Evolutionary conservation across 345 rosid species (phyloP).

Genomic region (Citrus glauca): DNA sequence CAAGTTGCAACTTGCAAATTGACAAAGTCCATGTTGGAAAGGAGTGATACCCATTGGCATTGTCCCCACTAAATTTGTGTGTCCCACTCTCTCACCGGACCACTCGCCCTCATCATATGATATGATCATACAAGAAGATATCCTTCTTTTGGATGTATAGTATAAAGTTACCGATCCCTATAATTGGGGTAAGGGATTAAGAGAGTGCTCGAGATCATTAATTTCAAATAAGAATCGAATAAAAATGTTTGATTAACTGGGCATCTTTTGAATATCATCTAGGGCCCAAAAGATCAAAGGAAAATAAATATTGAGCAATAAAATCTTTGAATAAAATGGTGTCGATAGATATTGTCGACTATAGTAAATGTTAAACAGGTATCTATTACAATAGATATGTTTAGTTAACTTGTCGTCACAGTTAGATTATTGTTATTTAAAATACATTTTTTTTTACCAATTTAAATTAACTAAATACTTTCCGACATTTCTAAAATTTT

Average conservation of each 20-base stretch:
- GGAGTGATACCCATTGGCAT: conserved; percentile 32
- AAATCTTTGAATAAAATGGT: not conserved
- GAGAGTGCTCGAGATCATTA: not conserved
- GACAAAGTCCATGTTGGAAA: conserved; percentile 26
- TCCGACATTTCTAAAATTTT: too few relatives aligned
- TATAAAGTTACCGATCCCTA: conserved; percentile 2
- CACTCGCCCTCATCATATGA: conserved; percentile 22
- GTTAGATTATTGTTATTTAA: not conserved
- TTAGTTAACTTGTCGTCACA: too few relatives aligned
- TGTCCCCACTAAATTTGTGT: conserved; percentile 34
- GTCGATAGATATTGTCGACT: not conserved
- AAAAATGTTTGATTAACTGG: not conserved
- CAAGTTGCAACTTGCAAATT: conserved; percentile 23
- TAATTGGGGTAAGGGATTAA: conserved; percentile 7
- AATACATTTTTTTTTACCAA: not conserved
- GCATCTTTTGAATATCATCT: not conserved
- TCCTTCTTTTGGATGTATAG: conserved; percentile 16
- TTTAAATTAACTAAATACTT: not conserved
- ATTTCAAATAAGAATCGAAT: not conserved
- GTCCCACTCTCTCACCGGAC: not conserved
- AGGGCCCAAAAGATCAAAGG: not conserved
- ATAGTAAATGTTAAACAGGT: too few relatives aligned
- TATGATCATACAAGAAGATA: conserved; percentile 12
- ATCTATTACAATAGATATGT: accelerated
- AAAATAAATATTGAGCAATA: not conserved